A percentile compares a stretch with the other conserved stretches of the same genome.
These are phyloP conservation scores for Alternaria angustiovoidea DNA, from an alignment of 2,329 filamentous ascomycete genomes.

Conservation along the genomic window DNA sequence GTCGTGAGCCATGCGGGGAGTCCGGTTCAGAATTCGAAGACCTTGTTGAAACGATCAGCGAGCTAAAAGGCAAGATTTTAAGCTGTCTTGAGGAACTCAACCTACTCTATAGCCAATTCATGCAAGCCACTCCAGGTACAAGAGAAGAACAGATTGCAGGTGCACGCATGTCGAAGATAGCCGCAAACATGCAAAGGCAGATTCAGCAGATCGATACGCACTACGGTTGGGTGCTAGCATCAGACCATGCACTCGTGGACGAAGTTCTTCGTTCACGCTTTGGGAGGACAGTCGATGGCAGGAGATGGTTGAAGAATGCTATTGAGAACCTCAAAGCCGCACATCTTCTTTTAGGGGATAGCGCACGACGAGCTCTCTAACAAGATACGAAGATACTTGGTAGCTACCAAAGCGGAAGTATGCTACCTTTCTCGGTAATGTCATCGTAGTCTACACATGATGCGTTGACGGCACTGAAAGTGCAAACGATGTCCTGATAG, in stretches of 20 bases:
- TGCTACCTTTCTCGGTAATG: background rate
- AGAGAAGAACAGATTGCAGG: background rate
- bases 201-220: conserved; percentile 9
- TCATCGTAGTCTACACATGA: background rate
- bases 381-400: background rate
- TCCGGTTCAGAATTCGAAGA: background rate
- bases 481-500: no score
- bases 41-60: background rate
- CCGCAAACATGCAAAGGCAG: background rate
- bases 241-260: conserved; percentile 3
- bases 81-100: background rate
- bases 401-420: background rate
- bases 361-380: background rate
- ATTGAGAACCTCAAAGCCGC: background rate
- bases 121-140: background rate
- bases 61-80: background rate
- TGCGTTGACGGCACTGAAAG: background rate
- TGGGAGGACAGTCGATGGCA: background rate
- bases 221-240: conserved; percentile 18
- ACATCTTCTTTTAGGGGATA: background rate
- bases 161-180: background rate
- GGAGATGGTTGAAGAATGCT: conserved; percentile 1
- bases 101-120: background rate
- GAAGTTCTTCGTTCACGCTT: background rate
- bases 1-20: background rate